A percentile compares a stretch with the other conserved stretches of the same genome.
Conservation (phyloP, 345 rosid species). For the Noccaea caerulescens region DNA sequence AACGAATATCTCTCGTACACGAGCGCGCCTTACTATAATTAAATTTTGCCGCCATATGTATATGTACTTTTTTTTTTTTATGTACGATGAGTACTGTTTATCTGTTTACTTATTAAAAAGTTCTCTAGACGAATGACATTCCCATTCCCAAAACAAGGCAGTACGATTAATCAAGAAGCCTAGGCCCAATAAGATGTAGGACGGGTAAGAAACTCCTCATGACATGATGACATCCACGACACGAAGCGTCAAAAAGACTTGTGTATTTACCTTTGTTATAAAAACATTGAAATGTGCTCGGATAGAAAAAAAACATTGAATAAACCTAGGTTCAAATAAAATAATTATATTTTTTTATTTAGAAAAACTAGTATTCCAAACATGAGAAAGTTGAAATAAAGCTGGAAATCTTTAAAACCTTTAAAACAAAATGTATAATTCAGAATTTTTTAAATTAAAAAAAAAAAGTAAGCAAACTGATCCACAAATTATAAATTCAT, state of each 20-base stretch:
- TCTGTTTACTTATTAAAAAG: background rate
- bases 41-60: background rate
- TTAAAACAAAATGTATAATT: background rate
- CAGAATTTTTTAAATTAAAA: too few species aligned
- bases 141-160: background rate
- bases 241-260: background rate
- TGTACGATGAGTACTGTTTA: background rate
- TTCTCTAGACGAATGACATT: slow-evolving; percentile 1
- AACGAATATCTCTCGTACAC: slow-evolving; percentile 30
- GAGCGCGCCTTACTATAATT: slow-evolving; percentile 20
- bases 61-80: background rate
- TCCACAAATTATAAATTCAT: too few species aligned
- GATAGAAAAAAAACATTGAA: too few species aligned
- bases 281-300: too few species aligned
- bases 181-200: slow-evolving; percentile 10
- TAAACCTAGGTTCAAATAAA: background rate
- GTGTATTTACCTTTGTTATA: background rate
- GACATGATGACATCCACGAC: background rate
- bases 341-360: too few species aligned
- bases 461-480: too few species aligned
- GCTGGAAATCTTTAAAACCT: background rate
- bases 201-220: background rate
- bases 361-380: background rate
- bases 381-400: background rate
- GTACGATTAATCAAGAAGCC: background rate